Evolutionary conservation across 331 rosid genomes (phyloP), one percentile per base, ranked within the genome.

Genomic region (Cydonia oblonga): DNA sequence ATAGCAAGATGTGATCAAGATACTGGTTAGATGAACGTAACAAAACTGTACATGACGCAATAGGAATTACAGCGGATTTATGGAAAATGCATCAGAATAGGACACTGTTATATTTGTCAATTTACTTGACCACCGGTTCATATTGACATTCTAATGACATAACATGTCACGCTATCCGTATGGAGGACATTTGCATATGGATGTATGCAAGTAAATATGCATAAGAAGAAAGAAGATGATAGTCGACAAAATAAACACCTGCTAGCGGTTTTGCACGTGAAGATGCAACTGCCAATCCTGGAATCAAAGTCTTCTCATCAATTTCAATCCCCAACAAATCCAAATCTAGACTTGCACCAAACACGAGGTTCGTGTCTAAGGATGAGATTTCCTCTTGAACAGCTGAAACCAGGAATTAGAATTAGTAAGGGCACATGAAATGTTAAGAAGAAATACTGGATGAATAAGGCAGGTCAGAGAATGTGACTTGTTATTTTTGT

Each of bases 281-380:
- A 80, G 98, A 81, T 15, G 97, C 83, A 54, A 93, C 98, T 44
- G 98, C 84, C 59, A 93, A 51, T 69, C 98, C 98, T 0, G 98
- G 98, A 80, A 93, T 86, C 87, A 93, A 76, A 22, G 96, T 87
- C 68, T 87, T 79, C 29, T 89, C 92, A 70, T 90, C 98, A 12
- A 90, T 84, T 78, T 93, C 96, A 70, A 93, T 88, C 46, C 97
- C 95, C 84, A 93, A 75, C 44, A 93, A 80, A 81, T 93, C 98
- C 88, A 93, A 82, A 84, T 93, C 98, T 30, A 93, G 85, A 72
- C 91, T 87, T 7, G 97, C 88, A 44, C 98, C 98, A 54, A 83
- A 87, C 49, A 87, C 76, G 28, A 81, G 75, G 49, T 35, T 83
- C 66, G 74, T 64, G 76, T 81, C 87, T 14, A 91, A 80, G 60